These are phyloP conservation scores for Thalassiosira exigua DNA, from an alignment of 352 stramenopile genomes.

Conservation along the genomic window DNA sequence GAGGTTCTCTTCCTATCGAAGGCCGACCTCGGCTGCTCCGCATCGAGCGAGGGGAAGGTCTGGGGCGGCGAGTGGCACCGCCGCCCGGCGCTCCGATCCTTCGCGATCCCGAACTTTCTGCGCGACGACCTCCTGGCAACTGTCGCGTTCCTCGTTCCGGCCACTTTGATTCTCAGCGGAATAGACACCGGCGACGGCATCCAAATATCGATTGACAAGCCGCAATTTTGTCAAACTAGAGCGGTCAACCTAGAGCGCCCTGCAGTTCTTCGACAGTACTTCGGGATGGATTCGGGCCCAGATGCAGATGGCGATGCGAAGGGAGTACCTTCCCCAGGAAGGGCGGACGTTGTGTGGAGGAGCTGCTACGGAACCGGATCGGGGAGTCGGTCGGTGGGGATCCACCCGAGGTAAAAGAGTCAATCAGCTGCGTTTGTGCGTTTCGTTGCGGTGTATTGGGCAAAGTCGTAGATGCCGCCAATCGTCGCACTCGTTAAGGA, in stretches of 20 bases:
- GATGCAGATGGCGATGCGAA: not conserved
- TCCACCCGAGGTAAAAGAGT: constrained; percentile 14
- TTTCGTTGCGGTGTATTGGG: too few species aligned
- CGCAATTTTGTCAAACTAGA: constrained; percentile 8
- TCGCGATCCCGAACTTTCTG: constrained; percentile 18
- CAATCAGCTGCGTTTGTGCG: too few species aligned
- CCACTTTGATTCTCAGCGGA: constrained; percentile 6
- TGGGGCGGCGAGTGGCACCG: constrained; percentile 2
- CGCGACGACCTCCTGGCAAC: constrained; percentile 16
- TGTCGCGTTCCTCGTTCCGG: constrained; percentile 18
- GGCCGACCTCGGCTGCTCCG: too few species aligned
- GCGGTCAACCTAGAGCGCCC: constrained; percentile 19
- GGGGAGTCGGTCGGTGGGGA: constrained; percentile 13
- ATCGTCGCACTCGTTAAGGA: too few species aligned
- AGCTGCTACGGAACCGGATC: constrained; percentile 15
- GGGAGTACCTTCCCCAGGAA: constrained; percentile 3
- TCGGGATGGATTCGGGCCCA: constrained; percentile 12
- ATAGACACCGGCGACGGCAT: constrained; percentile 23
- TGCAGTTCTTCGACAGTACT: constrained; percentile 21
- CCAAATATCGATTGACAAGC: constrained; percentile 18
- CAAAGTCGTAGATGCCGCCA: too few species aligned
- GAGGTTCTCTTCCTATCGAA: not conserved
- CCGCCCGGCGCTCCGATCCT: constrained; percentile 12
- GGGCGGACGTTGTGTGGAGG: constrained; percentile 16
- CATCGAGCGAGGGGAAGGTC: not conserved